Percentiles rank a stretch among this genome's conserved stretches.
Evolutionary conservation across 2,329 filamentous ascomycete species (phyloP).

Genomic region (Myriosclerotinia curreyana): DNA sequence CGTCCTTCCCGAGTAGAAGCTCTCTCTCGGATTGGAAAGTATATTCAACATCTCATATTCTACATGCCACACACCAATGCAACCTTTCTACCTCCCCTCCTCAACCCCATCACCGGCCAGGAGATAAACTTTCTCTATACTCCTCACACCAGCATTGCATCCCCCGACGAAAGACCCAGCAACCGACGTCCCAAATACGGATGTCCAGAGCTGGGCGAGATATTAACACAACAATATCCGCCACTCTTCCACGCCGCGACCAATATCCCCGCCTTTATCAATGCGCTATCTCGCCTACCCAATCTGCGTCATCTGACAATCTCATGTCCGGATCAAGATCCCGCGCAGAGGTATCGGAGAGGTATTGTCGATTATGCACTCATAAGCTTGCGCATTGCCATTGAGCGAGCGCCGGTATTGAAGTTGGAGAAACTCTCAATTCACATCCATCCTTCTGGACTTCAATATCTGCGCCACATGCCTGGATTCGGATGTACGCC

Average conservation of each 20-base stretch:
- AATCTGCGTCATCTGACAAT: constrained; percentile 73
- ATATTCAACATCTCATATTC: constrained; percentile 77
- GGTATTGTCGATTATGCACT: constrained; percentile 84
- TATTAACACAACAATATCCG: constrained; percentile 82
- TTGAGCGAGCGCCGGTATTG: constrained; percentile 68
- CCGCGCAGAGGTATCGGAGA: constrained; percentile 67
- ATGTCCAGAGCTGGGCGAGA: constrained; percentile 72
- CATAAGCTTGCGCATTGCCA: constrained; percentile 78
- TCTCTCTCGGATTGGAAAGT: constrained; percentile 71
- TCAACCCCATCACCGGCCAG: constrained; percentile 72
- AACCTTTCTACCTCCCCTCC: constrained; percentile 79
- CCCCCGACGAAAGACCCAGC: constrained; percentile 47
- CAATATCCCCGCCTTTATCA: constrained; percentile 80
- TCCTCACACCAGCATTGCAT: constrained; percentile 66
- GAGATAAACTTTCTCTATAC: constrained; percentile 81
- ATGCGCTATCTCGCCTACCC: constrained; percentile 64
- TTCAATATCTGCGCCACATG: constrained; percentile 73
- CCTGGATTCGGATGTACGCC: constrained; percentile 73
- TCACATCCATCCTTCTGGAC: constrained; percentile 69
- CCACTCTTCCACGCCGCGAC: constrained; percentile 86
- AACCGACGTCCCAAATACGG: constrained; percentile 67
- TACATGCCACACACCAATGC: constrained; percentile 71
- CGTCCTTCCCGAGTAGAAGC: constrained; percentile 70
- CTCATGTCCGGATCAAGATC: constrained; percentile 69
- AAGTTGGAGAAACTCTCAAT: constrained; percentile 69